Evolutionary conservation across 2,329 filamentous ascomycete species (phyloP).

Genomic region (Talaromyces funiculosus): DNA sequence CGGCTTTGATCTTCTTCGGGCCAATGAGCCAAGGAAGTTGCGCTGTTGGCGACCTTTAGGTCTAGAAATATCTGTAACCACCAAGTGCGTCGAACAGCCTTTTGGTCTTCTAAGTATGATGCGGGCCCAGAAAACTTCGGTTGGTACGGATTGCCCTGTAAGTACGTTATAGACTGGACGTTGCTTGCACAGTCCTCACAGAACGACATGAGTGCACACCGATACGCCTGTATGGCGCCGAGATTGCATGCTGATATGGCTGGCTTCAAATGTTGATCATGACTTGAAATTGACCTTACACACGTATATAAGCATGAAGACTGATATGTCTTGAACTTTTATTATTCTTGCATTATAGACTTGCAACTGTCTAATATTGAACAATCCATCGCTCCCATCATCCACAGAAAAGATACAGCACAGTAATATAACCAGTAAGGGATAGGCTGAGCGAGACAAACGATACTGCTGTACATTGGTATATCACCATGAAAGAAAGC

Average conservation of each 20-base stretch:
- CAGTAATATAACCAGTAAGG: background rate
- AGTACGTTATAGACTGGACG: no score
- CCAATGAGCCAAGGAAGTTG: background rate
- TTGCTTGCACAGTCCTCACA: no score
- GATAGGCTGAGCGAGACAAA: background rate
- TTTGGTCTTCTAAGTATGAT: background rate
- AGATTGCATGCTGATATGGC: background rate
- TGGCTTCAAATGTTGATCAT: background rate
- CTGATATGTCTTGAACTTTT: no score
- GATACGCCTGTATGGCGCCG: background rate
- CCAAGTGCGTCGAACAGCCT: background rate
- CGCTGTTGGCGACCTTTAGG: background rate
- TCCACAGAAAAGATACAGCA: background rate
- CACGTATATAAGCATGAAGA: no score
- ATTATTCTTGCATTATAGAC: background rate
- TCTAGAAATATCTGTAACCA: background rate
- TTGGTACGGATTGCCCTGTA: background rate
- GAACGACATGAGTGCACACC: no score
- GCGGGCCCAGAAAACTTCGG: background rate
- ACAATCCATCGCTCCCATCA: background rate
- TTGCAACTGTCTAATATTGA: background rate
- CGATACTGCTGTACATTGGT: slow-evolving; percentile 12
- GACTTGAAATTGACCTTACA: background rate
- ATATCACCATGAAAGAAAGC: slow-evolving; percentile 1
- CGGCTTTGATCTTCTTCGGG: background rate